phyloP scores from a whole-genome alignment of 2,329 filamentous ascomycete genomes.

The Cryphonectria naterciae region DNA sequence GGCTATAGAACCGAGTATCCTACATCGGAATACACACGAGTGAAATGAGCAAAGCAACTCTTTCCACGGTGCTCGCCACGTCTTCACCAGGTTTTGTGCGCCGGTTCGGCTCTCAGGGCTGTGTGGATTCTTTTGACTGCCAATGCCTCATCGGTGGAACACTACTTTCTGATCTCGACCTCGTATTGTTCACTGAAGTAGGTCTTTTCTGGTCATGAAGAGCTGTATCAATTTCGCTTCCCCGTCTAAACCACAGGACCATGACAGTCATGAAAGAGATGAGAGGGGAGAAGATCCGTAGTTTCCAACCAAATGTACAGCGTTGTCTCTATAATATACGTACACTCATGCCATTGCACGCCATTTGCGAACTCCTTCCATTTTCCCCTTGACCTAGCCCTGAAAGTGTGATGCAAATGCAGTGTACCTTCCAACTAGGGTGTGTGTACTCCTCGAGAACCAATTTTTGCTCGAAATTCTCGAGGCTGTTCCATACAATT shows the following conservation, averaged over 20 bases:
- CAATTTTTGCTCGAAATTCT: neutral
- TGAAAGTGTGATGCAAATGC: slow-evolving; percentile 29
- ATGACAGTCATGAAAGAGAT: slow-evolving; percentile 33
- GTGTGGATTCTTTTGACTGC: neutral
- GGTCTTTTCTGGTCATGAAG: neutral
- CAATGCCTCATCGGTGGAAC: neutral
- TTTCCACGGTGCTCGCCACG: neutral
- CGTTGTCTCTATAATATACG: slow-evolving; percentile 29
- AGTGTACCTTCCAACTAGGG: slow-evolving; percentile 28
- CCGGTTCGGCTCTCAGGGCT: neutral
- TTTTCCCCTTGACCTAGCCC: slow-evolving; percentile 22
- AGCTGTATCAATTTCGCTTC: slow-evolving; percentile 30
- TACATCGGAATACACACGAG: slow-evolving; percentile 29
- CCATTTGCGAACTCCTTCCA: slow-evolving; percentile 28
- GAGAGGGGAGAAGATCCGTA: slow-evolving; percentile 35
- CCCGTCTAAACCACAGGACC: slow-evolving; percentile 37
- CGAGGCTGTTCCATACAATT: neutral
- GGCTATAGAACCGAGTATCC: slow-evolving; percentile 27
- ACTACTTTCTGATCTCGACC: neutral
- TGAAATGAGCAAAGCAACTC: slow-evolving; percentile 22
- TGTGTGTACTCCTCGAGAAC: slow-evolving; percentile 13
- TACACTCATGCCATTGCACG: slow-evolving; percentile 35
- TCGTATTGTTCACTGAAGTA: neutral
- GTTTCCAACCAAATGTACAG: slow-evolving; percentile 32
- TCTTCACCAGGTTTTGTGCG: neutral